Evolutionary conservation across 306 rosid genomes (phyloP).

Genomic region (Abrus precatorius): DNA sequence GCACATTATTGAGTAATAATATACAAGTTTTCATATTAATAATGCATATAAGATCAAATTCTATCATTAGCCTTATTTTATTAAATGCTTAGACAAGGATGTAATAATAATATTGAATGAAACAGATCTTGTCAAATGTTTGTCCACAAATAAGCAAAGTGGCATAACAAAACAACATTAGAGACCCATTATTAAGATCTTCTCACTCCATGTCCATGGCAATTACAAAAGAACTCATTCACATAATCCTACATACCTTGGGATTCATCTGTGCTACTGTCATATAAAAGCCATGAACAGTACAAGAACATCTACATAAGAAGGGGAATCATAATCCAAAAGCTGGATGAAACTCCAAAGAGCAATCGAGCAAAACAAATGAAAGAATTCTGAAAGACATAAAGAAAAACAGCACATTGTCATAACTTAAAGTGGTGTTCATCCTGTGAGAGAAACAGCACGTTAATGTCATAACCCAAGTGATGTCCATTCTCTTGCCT

Average conservation of each 20-base stretch:
- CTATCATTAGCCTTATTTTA: too few relatives aligned
- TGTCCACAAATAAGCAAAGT: neutral
- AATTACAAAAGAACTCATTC: conserved; percentile 14
- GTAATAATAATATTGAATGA: neutral
- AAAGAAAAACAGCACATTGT: conserved; percentile 48
- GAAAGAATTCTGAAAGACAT: conserved; percentile 34
- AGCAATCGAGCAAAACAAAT: conserved; percentile 6
- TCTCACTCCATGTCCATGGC: conserved; percentile 5
- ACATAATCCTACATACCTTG: conserved; percentile 25
- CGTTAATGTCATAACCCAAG: conserved; percentile 33
- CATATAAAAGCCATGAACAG: conserved; percentile 25
- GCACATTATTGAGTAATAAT: too few relatives aligned
- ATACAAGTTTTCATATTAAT: too few relatives aligned
- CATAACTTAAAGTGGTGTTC: conserved; percentile 31
- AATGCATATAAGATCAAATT: too few relatives aligned
- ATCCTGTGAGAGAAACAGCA: conserved; percentile 33
- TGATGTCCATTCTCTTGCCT: conserved; percentile 44
- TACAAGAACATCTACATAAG: conserved; percentile 8
- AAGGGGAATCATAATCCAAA: neutral
- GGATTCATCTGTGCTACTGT: conserved; percentile 41
- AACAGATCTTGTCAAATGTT: neutral
- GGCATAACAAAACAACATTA: neutral
- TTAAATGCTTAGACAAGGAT: too few relatives aligned
- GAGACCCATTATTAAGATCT: conserved; percentile 7
- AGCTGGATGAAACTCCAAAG: neutral